Conservation (phyloP, 306 rosid genomes). For the Cucumis hystrix region DNA sequence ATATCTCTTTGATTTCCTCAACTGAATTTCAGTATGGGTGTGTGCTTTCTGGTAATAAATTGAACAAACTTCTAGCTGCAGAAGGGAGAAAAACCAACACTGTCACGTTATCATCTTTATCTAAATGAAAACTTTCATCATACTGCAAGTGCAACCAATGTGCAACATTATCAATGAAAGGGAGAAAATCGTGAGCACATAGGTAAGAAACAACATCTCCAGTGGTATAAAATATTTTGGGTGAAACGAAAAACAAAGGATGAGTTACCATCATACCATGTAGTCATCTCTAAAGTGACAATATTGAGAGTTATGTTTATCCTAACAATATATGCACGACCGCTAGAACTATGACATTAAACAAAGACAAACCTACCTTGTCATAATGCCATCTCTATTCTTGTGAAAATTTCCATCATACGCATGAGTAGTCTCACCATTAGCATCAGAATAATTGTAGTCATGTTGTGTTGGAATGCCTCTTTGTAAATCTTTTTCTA, state of each 20-base stretch:
- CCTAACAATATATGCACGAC: background rate
- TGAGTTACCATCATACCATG: too few species aligned
- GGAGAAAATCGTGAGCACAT: background rate
- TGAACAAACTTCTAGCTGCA: background rate
- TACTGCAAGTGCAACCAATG: background rate
- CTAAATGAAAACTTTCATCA: background rate
- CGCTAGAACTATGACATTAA: background rate
- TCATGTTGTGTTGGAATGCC: constrained; percentile 46
- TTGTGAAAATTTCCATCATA: constrained; percentile 38
- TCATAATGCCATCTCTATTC: constrained; percentile 21
- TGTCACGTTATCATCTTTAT: background rate
- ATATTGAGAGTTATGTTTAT: background rate
- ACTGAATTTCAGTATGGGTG: background rate
- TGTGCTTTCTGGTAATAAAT: background rate
- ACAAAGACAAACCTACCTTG: constrained; percentile 36
- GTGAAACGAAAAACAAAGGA: background rate
- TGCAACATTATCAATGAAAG: background rate
- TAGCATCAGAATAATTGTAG: constrained; percentile 28
- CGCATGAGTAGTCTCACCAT: constrained; percentile 18
- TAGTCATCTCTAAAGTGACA: background rate
- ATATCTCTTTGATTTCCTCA: background rate
- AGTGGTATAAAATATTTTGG: background rate
- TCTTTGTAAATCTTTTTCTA: constrained; percentile 41
- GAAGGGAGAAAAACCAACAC: background rate
- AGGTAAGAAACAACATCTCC: background rate